These are phyloP conservation scores for Lumnitzera racemosa DNA, from an alignment of 345 rosid species.

Conservation along the genomic window DNA sequence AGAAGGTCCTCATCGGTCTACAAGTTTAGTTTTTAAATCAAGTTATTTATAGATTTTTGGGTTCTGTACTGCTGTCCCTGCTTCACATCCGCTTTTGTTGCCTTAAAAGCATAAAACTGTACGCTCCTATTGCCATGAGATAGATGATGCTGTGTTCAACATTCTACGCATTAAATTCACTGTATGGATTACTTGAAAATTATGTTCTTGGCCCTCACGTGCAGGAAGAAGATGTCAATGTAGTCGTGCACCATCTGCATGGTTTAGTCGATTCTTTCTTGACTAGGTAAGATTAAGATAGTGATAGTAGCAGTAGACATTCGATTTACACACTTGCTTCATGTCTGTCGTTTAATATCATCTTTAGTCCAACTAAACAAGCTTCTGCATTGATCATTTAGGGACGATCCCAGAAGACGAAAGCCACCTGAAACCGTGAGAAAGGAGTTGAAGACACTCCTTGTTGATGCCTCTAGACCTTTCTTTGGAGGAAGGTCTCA, in stretches of 20 bases:
- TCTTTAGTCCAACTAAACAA: not conserved
- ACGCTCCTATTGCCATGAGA: too few relatives aligned
- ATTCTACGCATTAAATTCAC: too few relatives aligned
- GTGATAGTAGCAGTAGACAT: not conserved
- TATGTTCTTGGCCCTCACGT: not conserved
- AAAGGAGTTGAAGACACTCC: constrained; percentile 39
- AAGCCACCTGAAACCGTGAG: constrained; percentile 32
- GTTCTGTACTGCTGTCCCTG: too few relatives aligned
- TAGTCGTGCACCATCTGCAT: constrained; percentile 57
- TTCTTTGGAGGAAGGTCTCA: constrained; percentile 53
- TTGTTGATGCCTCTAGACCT: constrained; percentile 58
- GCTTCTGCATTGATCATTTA: constrained; percentile 11
- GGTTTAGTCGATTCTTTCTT: constrained; percentile 61
- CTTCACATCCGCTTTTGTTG: too few relatives aligned
- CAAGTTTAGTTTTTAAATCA: too few relatives aligned
- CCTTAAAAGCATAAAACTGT: too few relatives aligned
- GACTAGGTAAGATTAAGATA: constrained; percentile 43
- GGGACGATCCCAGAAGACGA: constrained; percentile 22
- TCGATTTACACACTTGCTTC: not conserved
- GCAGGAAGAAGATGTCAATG: constrained; percentile 76
- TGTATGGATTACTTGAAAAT: too few relatives aligned
- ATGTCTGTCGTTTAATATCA: too few relatives aligned
- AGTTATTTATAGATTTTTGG: too few relatives aligned
- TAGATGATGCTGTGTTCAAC: too few relatives aligned
- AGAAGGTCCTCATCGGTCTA: too few relatives aligned